Evolutionary conservation across 2,329 filamentous ascomycete species (phyloP), one percentile per base, ranked within the genome.

Genomic region (Cladosporium sp.): DNA sequence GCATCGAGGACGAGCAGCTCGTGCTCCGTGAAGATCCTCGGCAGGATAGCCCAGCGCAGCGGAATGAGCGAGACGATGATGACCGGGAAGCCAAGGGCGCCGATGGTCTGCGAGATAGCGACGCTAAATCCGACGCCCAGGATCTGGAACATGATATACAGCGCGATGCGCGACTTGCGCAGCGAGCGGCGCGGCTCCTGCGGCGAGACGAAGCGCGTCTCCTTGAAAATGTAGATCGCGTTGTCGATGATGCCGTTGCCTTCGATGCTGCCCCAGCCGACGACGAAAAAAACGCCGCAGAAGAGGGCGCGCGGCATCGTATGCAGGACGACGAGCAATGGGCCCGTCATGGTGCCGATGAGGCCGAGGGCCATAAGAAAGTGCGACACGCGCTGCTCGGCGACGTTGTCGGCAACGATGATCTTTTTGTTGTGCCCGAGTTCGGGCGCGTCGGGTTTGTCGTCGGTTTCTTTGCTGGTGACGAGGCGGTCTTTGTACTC

Each of bases 21-120:
- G 14, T 72, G 57, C 4, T 68, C 61, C 0, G 67, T 70, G 56
- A 82, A 81, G 65, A 77, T 77, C 13, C 67, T 59, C 1, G 79
- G 79, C 56, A 82, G 64, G 0, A 77, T 50, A 50, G 72, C 69
- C 55, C 74, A 77, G 3, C 79, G 68, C 31, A 81, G 59, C 0
- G 80, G 80, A 7, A 83, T 81, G 14, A 82, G 69, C 3, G 76
- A 63, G 14, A 79, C 70, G 54, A 83, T 81, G 48, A 82, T 72
- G 11, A 83, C 72, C 0, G 80, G 80, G 56, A 83, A 83, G 0
- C 78, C 77, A 58, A 83, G 80, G 0, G 79, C 80, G 0, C 77
- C 80, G 19, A 82, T 77, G 0, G 80, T 83, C 62, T 82, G 78
- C 2, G 78, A 80, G 49, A 83, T 78, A 0, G 77, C 80, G 10